These are phyloP conservation scores for Pichia sp. DNA, from an alignment of 1,139 yeast genomes.

Conservation along the genomic window DNA sequence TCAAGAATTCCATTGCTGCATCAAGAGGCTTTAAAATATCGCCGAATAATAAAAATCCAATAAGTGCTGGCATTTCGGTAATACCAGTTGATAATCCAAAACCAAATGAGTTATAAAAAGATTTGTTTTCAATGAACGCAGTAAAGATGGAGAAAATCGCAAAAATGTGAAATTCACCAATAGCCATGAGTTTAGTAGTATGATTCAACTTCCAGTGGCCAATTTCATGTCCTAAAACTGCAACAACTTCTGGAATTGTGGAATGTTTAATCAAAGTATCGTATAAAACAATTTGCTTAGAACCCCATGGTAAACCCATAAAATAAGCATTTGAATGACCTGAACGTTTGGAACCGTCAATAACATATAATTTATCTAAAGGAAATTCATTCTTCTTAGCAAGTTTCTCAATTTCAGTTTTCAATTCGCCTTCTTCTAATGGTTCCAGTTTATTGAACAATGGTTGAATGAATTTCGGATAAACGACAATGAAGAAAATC, in stretches of 20 bases:
- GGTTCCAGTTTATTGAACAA: constrained; percentile 87
- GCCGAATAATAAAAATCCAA: constrained; percentile 71
- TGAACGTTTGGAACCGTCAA: constrained; percentile 93
- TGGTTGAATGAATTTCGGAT: constrained; percentile 84
- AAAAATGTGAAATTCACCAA: constrained; percentile 58
- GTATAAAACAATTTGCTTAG: constrained; percentile 85
- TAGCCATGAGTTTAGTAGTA: constrained; percentile 59
- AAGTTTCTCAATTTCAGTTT: constrained; percentile 68
- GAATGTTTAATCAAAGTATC: constrained; percentile 85
- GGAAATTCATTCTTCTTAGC: constrained; percentile 80
- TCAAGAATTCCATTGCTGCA: constrained; percentile 53
- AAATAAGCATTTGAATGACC: constrained; percentile 96
- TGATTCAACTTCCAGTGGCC: constrained; percentile 96
- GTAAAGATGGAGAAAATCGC: constrained; percentile 64
- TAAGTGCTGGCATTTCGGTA: constrained; percentile 51
- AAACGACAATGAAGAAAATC: constrained; percentile 57
- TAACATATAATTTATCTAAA: constrained; percentile 70
- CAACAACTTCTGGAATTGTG: constrained; percentile 73
- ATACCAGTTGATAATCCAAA: constrained; percentile 31
- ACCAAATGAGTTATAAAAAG: constrained; percentile 75
- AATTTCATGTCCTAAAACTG: constrained; percentile 93
- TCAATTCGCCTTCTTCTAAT: constrained; percentile 83
- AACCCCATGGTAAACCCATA: constrained; percentile 87
- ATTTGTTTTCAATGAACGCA: constrained; percentile 67
- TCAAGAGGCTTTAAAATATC: constrained; percentile 76